Conservation (phyloP, 352 stramenopile genomes). For the Lagenidium sp. region DNA sequence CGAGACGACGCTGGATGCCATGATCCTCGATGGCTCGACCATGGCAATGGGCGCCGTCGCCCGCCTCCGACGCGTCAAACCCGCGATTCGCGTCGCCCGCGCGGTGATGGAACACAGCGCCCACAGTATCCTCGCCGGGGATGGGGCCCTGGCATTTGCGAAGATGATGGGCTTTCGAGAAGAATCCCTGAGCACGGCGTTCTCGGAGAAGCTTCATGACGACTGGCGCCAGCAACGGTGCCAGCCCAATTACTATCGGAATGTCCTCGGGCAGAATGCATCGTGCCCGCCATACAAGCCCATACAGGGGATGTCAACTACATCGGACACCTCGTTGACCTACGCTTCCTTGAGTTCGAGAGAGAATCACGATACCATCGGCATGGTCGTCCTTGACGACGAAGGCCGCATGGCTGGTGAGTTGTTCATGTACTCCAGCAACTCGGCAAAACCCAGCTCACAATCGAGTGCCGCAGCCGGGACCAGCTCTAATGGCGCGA, state of each 20-base stretch:
- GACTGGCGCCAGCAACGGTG: slow-evolving; percentile 57
- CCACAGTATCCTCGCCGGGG: slow-evolving; percentile 82
- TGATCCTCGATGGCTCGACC: slow-evolving; percentile 84
- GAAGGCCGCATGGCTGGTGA: slow-evolving; percentile 55
- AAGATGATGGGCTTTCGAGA: slow-evolving; percentile 89
- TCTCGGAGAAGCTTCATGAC: slow-evolving; percentile 39
- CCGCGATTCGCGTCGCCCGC: slow-evolving; percentile 74
- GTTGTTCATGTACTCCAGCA: neutral
- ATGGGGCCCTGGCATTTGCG: slow-evolving; percentile 80
- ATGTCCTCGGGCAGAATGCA: slow-evolving; percentile 50
- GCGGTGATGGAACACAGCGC: slow-evolving; percentile 84
- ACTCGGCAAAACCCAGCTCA: too few species aligned
- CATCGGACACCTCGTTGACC: too few species aligned
- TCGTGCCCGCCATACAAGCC: slow-evolving; percentile 79
- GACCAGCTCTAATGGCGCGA: slow-evolving; percentile 86
- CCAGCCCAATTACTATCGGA: slow-evolving; percentile 89
- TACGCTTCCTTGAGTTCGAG: too few species aligned
- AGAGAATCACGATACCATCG: slow-evolving; percentile 88
- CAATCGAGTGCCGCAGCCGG: slow-evolving; percentile 39
- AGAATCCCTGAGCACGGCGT: slow-evolving; percentile 49
- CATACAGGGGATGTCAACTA: slow-evolving; percentile 3
- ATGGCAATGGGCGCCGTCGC: slow-evolving; percentile 84
- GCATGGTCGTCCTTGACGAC: slow-evolving; percentile 69
- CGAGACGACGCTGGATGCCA: slow-evolving; percentile 87
- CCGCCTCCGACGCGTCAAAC: slow-evolving; percentile 69